phyloP scores from a whole-genome alignment of 2,329 filamentous ascomycete genomes.

The Alternaria conjuncta region DNA sequence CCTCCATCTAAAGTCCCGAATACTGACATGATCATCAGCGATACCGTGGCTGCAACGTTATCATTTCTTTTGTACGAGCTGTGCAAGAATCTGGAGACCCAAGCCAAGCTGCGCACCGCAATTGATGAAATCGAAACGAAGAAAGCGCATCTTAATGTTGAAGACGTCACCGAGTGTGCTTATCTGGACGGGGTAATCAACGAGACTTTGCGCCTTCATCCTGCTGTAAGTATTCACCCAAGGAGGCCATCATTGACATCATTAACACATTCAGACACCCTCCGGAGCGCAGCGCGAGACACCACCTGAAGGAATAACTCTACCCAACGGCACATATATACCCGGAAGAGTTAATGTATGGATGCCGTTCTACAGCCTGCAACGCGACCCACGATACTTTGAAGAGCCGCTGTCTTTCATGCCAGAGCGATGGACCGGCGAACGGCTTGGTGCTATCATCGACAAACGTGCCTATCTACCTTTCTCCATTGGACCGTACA shows the following conservation, averaged over 20 bases:
- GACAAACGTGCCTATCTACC: slow-evolving; percentile 69
- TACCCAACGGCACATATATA: slow-evolving; percentile 39
- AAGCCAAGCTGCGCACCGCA: slow-evolving; percentile 29
- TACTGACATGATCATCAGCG: slow-evolving; percentile 20
- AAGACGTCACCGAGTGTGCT: slow-evolving; percentile 33
- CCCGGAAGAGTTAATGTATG: slow-evolving; percentile 37
- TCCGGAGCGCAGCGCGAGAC: slow-evolving; percentile 42
- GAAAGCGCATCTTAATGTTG: slow-evolving; percentile 32
- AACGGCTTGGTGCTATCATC: slow-evolving; percentile 25
- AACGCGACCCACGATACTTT: slow-evolving; percentile 40
- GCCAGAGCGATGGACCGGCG: slow-evolving; percentile 41
- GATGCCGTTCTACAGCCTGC: slow-evolving; percentile 40
- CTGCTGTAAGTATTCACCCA: slow-evolving; percentile 21
- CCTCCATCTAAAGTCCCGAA: not conserved
- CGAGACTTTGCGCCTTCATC: slow-evolving; percentile 40
- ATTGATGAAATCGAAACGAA: slow-evolving; percentile 23
- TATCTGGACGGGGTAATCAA: slow-evolving; percentile 43
- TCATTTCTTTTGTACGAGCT: slow-evolving; percentile 40
- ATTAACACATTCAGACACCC: slow-evolving; percentile 25
- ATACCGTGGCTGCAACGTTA: slow-evolving; percentile 39
- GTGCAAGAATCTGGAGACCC: slow-evolving; percentile 29
- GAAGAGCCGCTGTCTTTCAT: slow-evolving; percentile 31
- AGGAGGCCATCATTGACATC: not conserved
- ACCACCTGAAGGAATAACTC: slow-evolving; percentile 39
- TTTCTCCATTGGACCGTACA: slow-evolving; percentile 71